Evolutionary conservation across 2,329 filamentous ascomycete genomes (phyloP).

Genomic region (Exophiala xenobiotica): DNA sequence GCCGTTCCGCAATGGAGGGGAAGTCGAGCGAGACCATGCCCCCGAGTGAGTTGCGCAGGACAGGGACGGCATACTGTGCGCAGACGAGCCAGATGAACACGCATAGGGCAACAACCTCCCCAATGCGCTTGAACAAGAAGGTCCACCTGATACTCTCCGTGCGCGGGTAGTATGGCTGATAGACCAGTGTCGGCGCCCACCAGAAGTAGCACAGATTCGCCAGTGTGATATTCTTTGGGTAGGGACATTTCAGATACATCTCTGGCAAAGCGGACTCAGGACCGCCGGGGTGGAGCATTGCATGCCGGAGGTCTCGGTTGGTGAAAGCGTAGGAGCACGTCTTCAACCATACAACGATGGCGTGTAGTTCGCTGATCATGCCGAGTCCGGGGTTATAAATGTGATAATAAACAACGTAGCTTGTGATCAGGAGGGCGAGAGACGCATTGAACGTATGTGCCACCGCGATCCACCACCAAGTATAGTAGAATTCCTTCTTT

Average conservation of each 20-base stretch:
- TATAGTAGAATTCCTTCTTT: conserved; percentile 64
- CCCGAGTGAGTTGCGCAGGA: conserved; percentile 83
- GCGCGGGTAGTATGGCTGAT: conserved; percentile 93
- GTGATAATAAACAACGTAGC: conserved; percentile 81
- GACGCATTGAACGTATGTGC: conserved; percentile 82
- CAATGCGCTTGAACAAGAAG: conserved; percentile 80
- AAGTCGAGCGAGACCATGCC: conserved; percentile 81
- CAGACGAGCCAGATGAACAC: conserved; percentile 95
- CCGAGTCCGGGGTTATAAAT: conserved; percentile 94
- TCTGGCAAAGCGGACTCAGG: conserved; percentile 68
- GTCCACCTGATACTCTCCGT: conserved; percentile 78
- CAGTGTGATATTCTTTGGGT: conserved; percentile 87
- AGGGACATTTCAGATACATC: conserved; percentile 79
- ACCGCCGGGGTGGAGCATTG: conserved; percentile 76
- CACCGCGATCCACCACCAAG: conserved; percentile 78
- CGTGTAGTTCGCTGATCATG: conserved; percentile 84
- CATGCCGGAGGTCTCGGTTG: conserved; percentile 90
- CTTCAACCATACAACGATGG: conserved; percentile 94
- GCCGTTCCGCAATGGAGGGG: conserved; percentile 77
- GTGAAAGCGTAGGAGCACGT: conserved; percentile 94
- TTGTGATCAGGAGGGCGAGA: conserved; percentile 75
- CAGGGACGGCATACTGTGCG: conserved; percentile 89
- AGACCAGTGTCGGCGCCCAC: conserved; percentile 95
- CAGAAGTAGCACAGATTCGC: conserved; percentile 91
- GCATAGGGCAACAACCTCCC: conserved; percentile 72